Base-by-base conservation (phyloP, 768 basidiomycete genomes). In the Fomitopsis pulvina region DNA sequence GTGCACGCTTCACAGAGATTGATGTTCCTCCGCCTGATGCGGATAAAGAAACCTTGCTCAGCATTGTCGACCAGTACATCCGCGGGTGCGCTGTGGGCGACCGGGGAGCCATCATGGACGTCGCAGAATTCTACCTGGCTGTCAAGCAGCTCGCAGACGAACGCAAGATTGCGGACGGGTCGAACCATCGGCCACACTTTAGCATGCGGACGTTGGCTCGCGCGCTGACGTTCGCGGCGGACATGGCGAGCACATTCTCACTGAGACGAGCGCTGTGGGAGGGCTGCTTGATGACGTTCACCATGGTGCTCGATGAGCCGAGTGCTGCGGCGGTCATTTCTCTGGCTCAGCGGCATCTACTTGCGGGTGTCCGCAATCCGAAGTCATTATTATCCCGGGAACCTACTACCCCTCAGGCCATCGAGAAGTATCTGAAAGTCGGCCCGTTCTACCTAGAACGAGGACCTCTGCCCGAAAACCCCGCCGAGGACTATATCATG, bases 211-310 rank as follows among this genome's bases (percentile, higher is more conserved):
- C 95, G 0, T 75, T 99, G 52, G 75, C 90, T 4, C 85, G 96
- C 45, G 92, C 93, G 0, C 72, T 99, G 43, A 89, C 81, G 0
- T 98, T 96, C 65, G 87, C 92, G 1, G 81, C 88, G 1, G 88
- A 95, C 53, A 85, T 86, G 40, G 81, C 87, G 0, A 70, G 77
- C 29, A 66, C 74, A 25, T 97, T 89, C 57, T 83, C 91, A 24
- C 69, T 98, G 8, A 80, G 93, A 30, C 74, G 96, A 34, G 84
- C 90, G 1, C 71, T 98, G 18, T 97, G 91, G 90, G 96, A 98
- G 66, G 95, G 96, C 1, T 95, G 89, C 64, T 62, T 97, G 50
- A 98, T 99, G 96, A 86, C 91, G 0, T 99, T 98, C 65, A 96
- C 92, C 5, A 97, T 96, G 92, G 82, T 87, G 5, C 76, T 99